These are phyloP conservation scores for Leishmania lainsoni DNA, from an alignment of 208 protist genomes.

Conservation along the genomic window DNA sequence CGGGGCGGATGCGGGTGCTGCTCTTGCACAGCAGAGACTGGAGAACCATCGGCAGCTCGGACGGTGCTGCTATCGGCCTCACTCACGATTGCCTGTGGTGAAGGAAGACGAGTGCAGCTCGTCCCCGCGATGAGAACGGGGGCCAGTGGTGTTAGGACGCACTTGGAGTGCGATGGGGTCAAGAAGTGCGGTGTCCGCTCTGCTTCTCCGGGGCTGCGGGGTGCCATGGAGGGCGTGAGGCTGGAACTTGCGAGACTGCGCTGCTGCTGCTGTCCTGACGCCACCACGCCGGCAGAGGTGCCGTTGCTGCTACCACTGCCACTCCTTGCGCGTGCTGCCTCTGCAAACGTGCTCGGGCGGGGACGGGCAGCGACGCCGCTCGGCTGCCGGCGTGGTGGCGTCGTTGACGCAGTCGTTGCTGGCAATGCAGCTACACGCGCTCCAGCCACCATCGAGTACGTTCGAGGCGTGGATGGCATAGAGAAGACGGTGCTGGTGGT, in stretches of 20 bases:
- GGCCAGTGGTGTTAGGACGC: not conserved
- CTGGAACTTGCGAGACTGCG: not conserved
- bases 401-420: not conserved
- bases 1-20: not conserved
- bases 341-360: conserved; percentile 7
- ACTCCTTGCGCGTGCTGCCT: not conserved
- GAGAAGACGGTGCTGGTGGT: not conserved
- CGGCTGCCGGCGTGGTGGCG: not conserved
- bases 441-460: not conserved
- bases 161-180: not conserved
- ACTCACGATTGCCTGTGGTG: not conserved
- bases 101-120: not conserved
- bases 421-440: not conserved
- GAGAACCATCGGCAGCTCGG: not conserved
- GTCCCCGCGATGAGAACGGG: not conserved
- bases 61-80: not conserved
- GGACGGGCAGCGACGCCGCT: not conserved
- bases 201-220: not conserved
- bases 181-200: not conserved
- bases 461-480: not conserved
- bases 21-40: not conserved
- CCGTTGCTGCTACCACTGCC: not conserved
- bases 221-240: not conserved
- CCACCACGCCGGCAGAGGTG: not conserved
- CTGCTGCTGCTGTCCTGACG: not conserved